Conservation (phyloP, 192 early-diverging fungal species). For the Coemansia reversa region DNA sequence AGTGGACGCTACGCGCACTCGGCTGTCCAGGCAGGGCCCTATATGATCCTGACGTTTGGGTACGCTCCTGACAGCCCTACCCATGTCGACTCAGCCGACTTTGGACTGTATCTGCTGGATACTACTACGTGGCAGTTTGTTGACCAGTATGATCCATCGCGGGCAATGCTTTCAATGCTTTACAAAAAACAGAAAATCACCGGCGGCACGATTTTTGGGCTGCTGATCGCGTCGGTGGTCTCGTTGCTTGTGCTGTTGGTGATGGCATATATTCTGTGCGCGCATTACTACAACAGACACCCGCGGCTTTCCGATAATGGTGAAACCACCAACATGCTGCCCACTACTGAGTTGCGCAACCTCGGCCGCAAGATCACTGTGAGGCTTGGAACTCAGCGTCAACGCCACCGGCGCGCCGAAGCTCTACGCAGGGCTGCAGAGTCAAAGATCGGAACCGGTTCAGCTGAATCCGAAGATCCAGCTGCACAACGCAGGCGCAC, state of each 20-base stretch:
- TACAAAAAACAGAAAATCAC: constrained; percentile 22
- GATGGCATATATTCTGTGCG: constrained; percentile 33
- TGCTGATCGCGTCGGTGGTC: constrained; percentile 37
- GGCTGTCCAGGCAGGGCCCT: constrained; percentile 41
- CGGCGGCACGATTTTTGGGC: constrained; percentile 49
- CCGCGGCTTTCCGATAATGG: constrained; percentile 30
- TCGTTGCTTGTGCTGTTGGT: constrained; percentile 33
- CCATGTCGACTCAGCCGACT: constrained; percentile 14
- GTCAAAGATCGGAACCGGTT: neutral
- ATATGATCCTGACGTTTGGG: constrained; percentile 47
- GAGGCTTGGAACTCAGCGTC: constrained; percentile 24
- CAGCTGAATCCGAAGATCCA: neutral
- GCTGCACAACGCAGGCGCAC: neutral
- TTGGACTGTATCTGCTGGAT: constrained; percentile 45
- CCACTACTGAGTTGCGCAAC: constrained; percentile 34
- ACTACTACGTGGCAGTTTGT: constrained; percentile 43
- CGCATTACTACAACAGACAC: constrained; percentile 49
- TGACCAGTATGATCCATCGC: constrained; percentile 30
- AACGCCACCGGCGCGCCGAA: constrained; percentile 4
- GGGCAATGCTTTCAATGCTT: constrained; percentile 24
- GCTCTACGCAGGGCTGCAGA: neutral
- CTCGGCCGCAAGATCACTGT: constrained; percentile 38
- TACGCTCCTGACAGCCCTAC: constrained; percentile 1
- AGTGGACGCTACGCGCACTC: constrained; percentile 43
- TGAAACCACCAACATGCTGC: constrained; percentile 31